Conservation (phyloP, 2,329 filamentous ascomycete genomes). For the Xylariaceae sp. region DNA sequence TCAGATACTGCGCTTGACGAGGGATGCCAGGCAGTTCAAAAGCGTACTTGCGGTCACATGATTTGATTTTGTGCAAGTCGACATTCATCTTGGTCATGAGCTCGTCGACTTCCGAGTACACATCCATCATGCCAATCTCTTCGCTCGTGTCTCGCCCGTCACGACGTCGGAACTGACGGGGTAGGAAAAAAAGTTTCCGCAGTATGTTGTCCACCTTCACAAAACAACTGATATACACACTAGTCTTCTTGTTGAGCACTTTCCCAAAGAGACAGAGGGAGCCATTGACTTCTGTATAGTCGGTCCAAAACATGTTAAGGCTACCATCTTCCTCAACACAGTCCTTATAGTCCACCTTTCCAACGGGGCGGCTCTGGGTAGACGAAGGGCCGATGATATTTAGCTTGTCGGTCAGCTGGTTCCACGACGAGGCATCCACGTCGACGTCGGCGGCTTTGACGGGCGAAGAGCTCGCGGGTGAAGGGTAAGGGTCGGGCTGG, state of each 20-base stretch:
- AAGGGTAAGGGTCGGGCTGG: constrained; percentile 64
- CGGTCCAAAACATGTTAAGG: constrained; percentile 92
- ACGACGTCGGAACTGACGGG: constrained; percentile 60
- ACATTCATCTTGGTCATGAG: constrained; percentile 88
- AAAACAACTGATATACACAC: constrained; percentile 83
- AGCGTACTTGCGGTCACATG: constrained; percentile 85
- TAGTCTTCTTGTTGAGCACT: constrained; percentile 82
- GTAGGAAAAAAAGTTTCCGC: constrained; percentile 89
- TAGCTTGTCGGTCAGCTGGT: constrained; percentile 77
- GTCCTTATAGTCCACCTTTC: constrained; percentile 79
- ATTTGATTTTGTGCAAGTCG: constrained; percentile 89
- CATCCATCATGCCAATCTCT: constrained; percentile 80
- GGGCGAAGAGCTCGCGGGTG: constrained; percentile 76
- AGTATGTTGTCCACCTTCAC: constrained; percentile 94
- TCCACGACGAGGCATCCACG: constrained; percentile 84
- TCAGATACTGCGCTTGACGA: constrained; percentile 86
- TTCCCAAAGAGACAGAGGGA: constrained; percentile 94
- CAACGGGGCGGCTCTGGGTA: constrained; percentile 61
- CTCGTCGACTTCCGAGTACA: constrained; percentile 83
- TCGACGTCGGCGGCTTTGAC: constrained; percentile 55
- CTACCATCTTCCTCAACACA: constrained; percentile 93
- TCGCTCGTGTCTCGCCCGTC: constrained; percentile 69
- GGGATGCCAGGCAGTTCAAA: constrained; percentile 88
- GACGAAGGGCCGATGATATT: constrained; percentile 78
- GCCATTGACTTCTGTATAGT: constrained; percentile 90